Conservation (phyloP, 768 basidiomycete genomes). For the Coprinopsis marcescibilis region DNA sequence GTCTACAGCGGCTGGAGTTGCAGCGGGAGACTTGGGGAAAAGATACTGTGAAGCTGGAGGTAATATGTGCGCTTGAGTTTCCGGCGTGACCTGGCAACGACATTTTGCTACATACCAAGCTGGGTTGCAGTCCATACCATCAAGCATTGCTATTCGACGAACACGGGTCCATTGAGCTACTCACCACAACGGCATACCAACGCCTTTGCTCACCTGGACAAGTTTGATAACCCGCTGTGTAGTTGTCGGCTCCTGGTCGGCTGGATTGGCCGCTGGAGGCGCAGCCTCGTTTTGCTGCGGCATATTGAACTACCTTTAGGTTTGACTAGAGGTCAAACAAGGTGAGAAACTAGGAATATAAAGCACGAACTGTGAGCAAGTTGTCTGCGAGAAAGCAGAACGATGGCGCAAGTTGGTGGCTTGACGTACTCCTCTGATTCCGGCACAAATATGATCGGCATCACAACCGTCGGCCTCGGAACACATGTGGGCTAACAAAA, state of each 20-base stretch:
- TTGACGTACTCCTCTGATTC: too few species aligned
- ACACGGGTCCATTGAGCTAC: not conserved
- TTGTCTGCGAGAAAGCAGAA: too few species aligned
- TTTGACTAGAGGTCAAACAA: too few species aligned
- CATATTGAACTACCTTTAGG: slow-evolving; percentile 4
- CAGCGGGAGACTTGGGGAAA: slow-evolving; percentile 23
- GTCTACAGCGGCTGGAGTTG: slow-evolving; percentile 11
- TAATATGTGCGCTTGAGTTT: not conserved
- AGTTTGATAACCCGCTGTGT: slow-evolving; percentile 14
- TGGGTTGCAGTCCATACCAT: slow-evolving; percentile 63
- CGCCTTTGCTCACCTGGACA: slow-evolving; percentile 21
- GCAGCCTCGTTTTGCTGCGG: slow-evolving; percentile 7
- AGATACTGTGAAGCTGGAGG: slow-evolving; percentile 39
- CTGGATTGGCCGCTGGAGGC: slow-evolving; percentile 11
- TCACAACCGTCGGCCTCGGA: too few species aligned
- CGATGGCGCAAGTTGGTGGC: too few species aligned
- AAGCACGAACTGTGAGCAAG: too few species aligned
- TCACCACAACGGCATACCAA: not conserved
- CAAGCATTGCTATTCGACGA: slow-evolving; percentile 52
- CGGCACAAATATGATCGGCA: too few species aligned
- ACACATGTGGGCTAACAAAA: too few species aligned
- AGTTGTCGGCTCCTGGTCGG: slow-evolving; percentile 8
- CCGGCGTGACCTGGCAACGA: too few species aligned
- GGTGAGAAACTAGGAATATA: too few species aligned
- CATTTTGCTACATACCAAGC: slow-evolving; percentile 53